phyloP scores from a whole-genome alignment of 352 stramenopile species.

The Phytophthora pseudosyringae region DNA sequence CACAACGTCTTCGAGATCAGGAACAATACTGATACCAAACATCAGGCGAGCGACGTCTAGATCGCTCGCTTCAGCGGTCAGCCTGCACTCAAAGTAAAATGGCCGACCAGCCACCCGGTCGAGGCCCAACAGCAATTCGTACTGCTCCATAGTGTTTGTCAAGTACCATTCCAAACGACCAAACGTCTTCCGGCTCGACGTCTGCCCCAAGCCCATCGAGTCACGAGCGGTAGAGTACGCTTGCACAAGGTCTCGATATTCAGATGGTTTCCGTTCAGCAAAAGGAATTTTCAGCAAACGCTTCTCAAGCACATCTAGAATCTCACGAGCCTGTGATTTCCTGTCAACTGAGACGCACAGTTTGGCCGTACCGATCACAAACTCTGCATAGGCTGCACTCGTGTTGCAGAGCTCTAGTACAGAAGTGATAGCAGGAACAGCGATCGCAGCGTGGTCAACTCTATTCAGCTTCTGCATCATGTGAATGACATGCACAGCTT shows the following conservation, averaged over 20 bases:
- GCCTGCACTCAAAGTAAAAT: conserved; percentile 15
- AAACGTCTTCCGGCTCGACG: conserved; percentile 1
- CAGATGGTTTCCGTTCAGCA: not conserved
- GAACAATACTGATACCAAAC: not conserved
- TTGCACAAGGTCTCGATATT: conserved; percentile 19
- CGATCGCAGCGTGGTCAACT: conserved; percentile 21
- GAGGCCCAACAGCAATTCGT: not conserved
- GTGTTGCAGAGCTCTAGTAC: conserved; percentile 20
- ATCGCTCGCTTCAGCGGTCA: not conserved
- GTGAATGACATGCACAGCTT: conserved; percentile 21
- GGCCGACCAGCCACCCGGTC: conserved; percentile 8
- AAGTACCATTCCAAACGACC: conserved; percentile 10
- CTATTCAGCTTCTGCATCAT: conserved; percentile 41
- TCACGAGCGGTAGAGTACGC: conserved; percentile 7
- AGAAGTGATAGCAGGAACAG: conserved; percentile 8
- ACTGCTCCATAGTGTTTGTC: conserved; percentile 6
- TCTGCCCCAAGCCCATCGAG: conserved; percentile 10
- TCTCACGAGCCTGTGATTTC: conserved; percentile 22
- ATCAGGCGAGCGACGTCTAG: conserved; percentile 1
- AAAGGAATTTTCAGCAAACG: conserved; percentile 29
- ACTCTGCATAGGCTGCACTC: conserved; percentile 11
- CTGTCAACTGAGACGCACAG: conserved; percentile 23
- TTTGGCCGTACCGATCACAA: conserved; percentile 28
- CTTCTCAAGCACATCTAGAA: conserved; percentile 37
- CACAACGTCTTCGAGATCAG: conserved; percentile 8